A percentile compares a stretch with the other conserved stretches of the same genome.
These are phyloP conservation scores for Shiraia sp. DNA, from an alignment of 2,329 filamentous ascomycete genomes.

Conservation along the genomic window DNA sequence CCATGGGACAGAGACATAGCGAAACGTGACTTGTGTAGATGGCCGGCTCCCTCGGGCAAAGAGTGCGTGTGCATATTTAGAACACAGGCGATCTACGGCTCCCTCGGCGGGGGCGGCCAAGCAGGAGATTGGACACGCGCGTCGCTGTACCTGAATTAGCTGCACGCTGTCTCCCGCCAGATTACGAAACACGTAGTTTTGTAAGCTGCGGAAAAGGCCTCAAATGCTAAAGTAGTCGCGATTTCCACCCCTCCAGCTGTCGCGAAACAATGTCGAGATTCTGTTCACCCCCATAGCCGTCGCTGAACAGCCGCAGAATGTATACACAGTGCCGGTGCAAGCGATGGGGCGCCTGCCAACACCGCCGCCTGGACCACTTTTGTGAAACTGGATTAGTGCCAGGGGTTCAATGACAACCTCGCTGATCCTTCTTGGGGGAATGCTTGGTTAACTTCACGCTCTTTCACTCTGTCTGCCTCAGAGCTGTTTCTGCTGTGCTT, in stretches of 20 bases:
- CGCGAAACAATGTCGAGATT: too few relatives aligned
- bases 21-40: slow-evolving; percentile 13
- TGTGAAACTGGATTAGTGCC: slow-evolving; percentile 31
- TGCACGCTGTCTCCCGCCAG: not conserved
- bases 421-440: slow-evolving; percentile 28
- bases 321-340: not conserved
- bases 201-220: not conserved
- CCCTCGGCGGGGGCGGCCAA: slow-evolving; percentile 11
- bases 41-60: not conserved
- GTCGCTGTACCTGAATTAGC: slow-evolving; percentile 10
- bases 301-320: too few relatives aligned
- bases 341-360: slow-evolving; percentile 1
- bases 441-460: slow-evolving; percentile 29
- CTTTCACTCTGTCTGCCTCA: slow-evolving; percentile 39
- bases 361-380: slow-evolving; percentile 7
- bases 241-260: too few relatives aligned
- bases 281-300: too few relatives aligned
- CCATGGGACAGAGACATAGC: not conserved
- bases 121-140: slow-evolving; percentile 22
- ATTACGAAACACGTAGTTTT: not conserved
- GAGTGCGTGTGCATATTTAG: slow-evolving; percentile 14
- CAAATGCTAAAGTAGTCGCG: too few relatives aligned
- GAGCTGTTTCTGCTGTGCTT: slow-evolving; percentile 33
- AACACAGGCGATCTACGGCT: slow-evolving; percentile 16
- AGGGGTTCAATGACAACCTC: slow-evolving; percentile 24